Evolutionary conservation across 1,284 basidiomycete species (phyloP), one percentile per base, ranked within the genome.

Genomic region (Mycosarcoma maydis): DNA sequence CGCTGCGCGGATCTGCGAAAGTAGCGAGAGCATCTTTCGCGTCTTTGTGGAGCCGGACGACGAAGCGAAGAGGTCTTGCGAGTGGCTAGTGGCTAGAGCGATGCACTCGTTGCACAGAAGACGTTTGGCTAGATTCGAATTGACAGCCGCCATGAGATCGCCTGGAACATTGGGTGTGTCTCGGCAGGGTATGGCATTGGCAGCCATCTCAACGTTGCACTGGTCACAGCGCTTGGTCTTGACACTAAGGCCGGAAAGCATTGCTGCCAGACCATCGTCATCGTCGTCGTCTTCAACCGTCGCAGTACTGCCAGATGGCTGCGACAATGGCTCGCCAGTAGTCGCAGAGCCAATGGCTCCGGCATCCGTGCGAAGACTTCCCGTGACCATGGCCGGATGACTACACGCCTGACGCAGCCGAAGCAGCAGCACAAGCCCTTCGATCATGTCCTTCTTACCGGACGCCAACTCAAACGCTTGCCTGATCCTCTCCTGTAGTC

Each of bases 351-450:
- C 61, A 6, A 64, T 59, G 13, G 68, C 51, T 2, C 41, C 52
- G 8, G 66, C 67, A 48, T 73, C 70, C 4, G 41, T 46, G 14
- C 55, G 36, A 9, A 71, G 36, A 29, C 54, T 61, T n/a, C 55
- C 64, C 5, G 60, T 62, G 10, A 74, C 58, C 42, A 80, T 58
- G 4, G 60, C 64, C 2, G 77, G 77, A 53, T 80, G 77, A 22
- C 71, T 80, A 48, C 76, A 80, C 13, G 76, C 92, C 87, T 97
- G 94, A 20, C 94, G 87, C 24, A 97, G 85, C 27, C 94, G 86
- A 46, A 97, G 86, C 52, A 97, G 85, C 62, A 96, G 83, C 4
- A 92, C 86, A 71, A 98, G 85, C 6, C 94, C 88, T n/a, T 88
- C 88, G 0, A 92, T 94, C 80, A 94, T 94, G 53, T 88, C 86